Base-by-base conservation (phyloP, 1,139 yeast species). In the Lodderomyces pseudojiufengensis region DNA sequence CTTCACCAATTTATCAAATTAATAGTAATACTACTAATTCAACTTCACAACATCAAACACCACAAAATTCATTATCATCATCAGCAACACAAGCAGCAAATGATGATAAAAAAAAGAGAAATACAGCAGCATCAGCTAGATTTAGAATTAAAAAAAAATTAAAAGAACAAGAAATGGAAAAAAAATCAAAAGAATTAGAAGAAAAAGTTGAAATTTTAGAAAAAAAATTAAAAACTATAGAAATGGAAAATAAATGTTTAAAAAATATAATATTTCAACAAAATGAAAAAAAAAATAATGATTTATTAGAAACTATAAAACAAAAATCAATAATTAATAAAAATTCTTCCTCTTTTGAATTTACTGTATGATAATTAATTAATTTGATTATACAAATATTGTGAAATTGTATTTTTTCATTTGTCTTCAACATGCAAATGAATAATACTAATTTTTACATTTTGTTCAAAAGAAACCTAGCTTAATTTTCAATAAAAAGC, bases 201-300 rank as follows among this genome's bases (percentile, higher is more conserved):
- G 70, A 62, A 20, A 57, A 57, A 40, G 65, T 74, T 24, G 48
- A 48, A 14, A 40, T 42, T 8, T 64, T 72, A 44, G 76, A 73
- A 45, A 59, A 61, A 47, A 67, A 65, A 44, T 61, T 75, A 44
- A 65, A 64, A 49, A 64, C 72, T 24, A 52, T 74, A 44, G 94
- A 86, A 59, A 80, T 84, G 83, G 96, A 87, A 60, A 87, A 87
- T 65, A 77, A 78, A 51, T 72, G 92, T 62, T 69, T 75, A 41
- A 70, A 68, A 51, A 67, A 65, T 44, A 55, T 76, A 47, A 66
- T 76, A 18, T 56, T 71, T 33, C 71, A 73, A 49, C 71, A 73
- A 51, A 69, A 65, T 48, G 78, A 73, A 46, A 58, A 64, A 40
- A 63, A 64, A 47, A 65, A 65, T 48, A 49, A 52, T 29, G 65